phyloP scores from a whole-genome alignment of 306 rosid genomes.

The Senna tora region DNA sequence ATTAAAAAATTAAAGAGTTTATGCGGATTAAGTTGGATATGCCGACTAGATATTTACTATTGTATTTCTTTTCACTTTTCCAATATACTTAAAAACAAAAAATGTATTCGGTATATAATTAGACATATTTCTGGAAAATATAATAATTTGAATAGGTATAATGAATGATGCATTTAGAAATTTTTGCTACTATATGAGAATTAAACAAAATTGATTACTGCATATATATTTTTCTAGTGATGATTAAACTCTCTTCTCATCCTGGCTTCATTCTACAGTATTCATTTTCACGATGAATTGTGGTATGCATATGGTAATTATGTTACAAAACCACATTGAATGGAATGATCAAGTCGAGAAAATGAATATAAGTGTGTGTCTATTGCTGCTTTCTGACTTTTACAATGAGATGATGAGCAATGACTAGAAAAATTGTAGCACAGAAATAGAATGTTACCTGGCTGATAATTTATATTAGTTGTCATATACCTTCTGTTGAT shows the following conservation, averaged over 20 bases:
- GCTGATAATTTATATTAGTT: no score
- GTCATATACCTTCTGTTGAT: no score
- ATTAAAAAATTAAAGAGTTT: no score
- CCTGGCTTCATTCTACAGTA: no score
- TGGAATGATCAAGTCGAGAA: not conserved
- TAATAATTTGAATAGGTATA: not conserved
- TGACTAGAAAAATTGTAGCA: not conserved
- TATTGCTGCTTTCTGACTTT: not conserved
- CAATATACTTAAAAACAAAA: not conserved
- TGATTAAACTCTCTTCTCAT: not conserved
- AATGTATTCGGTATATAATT: not conserved
- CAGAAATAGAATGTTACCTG: not conserved
- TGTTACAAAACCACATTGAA: not conserved
- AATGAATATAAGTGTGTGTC: not conserved
- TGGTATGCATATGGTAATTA: not conserved
- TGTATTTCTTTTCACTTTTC: not conserved
- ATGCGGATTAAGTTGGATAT: no score
- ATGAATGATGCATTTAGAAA: not conserved
- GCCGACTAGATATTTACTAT: not conserved
- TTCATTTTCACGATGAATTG: not conserved
- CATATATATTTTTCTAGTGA: not conserved
- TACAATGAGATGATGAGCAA: not conserved
- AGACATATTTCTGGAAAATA: not conserved
- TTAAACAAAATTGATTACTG: not conserved
- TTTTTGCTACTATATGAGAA: not conserved